Evolutionary conservation across 2,329 filamentous ascomycete species (phyloP).

Genomic region (Penicillium janthinellum): DNA sequence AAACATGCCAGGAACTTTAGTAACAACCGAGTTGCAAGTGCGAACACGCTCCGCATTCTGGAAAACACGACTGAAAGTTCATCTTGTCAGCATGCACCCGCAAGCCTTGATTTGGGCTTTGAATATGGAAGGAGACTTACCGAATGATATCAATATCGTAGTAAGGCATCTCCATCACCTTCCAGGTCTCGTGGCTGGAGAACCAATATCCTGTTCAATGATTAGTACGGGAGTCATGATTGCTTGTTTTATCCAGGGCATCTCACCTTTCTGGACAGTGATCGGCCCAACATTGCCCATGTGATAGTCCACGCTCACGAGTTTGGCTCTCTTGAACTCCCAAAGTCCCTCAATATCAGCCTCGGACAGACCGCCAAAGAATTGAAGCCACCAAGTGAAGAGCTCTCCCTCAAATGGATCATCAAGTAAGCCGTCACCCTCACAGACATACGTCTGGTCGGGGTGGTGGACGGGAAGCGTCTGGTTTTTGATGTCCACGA

Average conservation of each 20-base stretch:
- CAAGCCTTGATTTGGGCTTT: conserved; percentile 18
- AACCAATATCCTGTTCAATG: conserved; percentile 40
- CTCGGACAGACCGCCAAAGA: conserved; percentile 39
- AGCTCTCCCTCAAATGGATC: conserved; percentile 51
- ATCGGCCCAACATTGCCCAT: conserved; percentile 43
- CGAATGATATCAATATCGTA: conserved; percentile 46
- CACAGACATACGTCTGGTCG: conserved; percentile 40
- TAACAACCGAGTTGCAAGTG: conserved; percentile 47
- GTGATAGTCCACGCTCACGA: conserved; percentile 43
- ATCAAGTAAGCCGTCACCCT: conserved; percentile 38
- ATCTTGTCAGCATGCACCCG: neutral
- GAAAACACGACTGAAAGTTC: conserved; percentile 32
- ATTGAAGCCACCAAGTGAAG: conserved; percentile 46
- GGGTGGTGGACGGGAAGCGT: conserved; percentile 31
- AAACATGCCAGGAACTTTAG: conserved; percentile 44
- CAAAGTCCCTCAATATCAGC: conserved; percentile 42
- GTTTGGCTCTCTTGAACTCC: conserved; percentile 43
- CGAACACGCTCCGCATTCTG: conserved; percentile 46
- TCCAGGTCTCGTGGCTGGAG: conserved; percentile 48
- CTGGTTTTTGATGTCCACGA: conserved; percentile 42
- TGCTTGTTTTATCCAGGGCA: neutral
- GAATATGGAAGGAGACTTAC: conserved; percentile 10
- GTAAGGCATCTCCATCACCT: conserved; percentile 48
- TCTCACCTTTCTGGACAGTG: conserved; percentile 44
- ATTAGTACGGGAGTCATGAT: too few relatives aligned